These are phyloP conservation scores for Petrea volubilis DNA, from an alignment of 257 asterid genomes.

Conservation along the genomic window DNA sequence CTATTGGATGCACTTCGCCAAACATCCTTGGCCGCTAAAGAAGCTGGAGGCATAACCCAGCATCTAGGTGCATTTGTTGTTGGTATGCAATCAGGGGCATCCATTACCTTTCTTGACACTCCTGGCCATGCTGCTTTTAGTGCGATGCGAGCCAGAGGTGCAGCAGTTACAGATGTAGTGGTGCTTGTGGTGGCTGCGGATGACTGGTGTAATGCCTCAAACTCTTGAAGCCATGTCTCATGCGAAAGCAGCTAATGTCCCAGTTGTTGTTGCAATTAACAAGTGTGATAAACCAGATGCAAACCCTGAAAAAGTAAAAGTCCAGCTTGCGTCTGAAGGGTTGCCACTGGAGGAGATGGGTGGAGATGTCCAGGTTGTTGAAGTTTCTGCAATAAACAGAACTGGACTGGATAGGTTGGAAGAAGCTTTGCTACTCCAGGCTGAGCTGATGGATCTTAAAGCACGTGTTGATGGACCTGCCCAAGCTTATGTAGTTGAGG, in stretches of 20 bases:
- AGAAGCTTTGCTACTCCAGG: conserved; percentile 91
- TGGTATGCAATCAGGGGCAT: conserved; percentile 88
- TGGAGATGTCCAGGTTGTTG: conserved; percentile 95
- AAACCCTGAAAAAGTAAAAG: conserved; percentile 76
- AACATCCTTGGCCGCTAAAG: conserved; percentile 88
- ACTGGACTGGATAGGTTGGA: conserved; percentile 81
- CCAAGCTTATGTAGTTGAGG: conserved; percentile 98
- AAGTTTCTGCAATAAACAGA: conserved; percentile 79
- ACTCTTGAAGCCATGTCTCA: conserved; percentile 95
- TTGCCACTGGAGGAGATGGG: conserved; percentile 89
- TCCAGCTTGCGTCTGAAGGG: conserved; percentile 87
- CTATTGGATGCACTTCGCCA: conserved; percentile 87
- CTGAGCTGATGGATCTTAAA: conserved; percentile 90
- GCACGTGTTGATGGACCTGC: conserved; percentile 91
- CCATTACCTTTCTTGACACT: conserved; percentile 93
- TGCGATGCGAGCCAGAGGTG: conserved; percentile 98
- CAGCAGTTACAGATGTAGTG: conserved; percentile 91
- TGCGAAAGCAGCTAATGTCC: conserved; percentile 83
- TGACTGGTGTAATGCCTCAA: conserved; percentile 98
- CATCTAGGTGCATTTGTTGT: conserved; percentile 96
- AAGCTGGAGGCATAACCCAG: conserved; percentile 99
- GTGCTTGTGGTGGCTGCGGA: conserved; percentile 99
- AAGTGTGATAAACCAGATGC: conserved; percentile 90
- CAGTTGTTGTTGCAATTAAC: conserved; percentile 85
- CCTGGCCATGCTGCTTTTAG: conserved; percentile 99